A percentile compares a stretch with the other conserved stretches of the same genome.
Evolutionary conservation across 2,329 filamentous ascomycete species (phyloP).

Genomic region (Hymenoscyphus scutula): DNA sequence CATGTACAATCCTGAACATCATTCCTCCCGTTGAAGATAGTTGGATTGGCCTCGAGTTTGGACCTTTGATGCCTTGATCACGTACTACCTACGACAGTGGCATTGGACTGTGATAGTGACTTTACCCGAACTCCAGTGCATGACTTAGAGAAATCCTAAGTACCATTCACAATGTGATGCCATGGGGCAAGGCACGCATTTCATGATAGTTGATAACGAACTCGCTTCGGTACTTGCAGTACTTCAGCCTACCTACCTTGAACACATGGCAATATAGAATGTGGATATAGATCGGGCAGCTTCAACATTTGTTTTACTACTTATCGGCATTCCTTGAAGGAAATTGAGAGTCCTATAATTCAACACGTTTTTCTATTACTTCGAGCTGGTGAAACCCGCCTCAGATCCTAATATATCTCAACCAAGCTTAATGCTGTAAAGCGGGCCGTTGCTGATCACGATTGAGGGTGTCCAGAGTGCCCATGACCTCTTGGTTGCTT

Average conservation of each 20-base stretch:
- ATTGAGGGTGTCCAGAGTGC: background rate
- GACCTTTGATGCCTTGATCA: background rate
- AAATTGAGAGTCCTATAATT: background rate
- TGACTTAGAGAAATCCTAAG: background rate
- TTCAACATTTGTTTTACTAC: background rate
- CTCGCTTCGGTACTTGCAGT: background rate
- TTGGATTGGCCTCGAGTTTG: background rate
- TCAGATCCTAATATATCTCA: slow-evolving; percentile 6
- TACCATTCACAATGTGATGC: background rate
- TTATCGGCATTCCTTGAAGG: background rate
- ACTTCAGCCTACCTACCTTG: too few species aligned
- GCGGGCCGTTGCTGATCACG: slow-evolving; percentile 2
- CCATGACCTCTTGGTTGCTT: background rate
- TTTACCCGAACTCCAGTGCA: background rate
- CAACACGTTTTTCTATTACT: background rate
- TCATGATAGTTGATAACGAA: background rate
- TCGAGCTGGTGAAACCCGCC: slow-evolving; percentile 9
- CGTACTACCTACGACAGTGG: background rate
- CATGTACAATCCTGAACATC: background rate
- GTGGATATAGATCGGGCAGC: background rate
- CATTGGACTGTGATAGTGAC: background rate
- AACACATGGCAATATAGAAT: background rate
- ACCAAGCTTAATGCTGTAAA: background rate
- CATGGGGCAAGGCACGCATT: too few species aligned
- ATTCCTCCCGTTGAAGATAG: background rate